Evolutionary conservation across 495 filamentous ascomycete genomes (phyloP).

Genomic region (Platismatia glauca): DNA sequence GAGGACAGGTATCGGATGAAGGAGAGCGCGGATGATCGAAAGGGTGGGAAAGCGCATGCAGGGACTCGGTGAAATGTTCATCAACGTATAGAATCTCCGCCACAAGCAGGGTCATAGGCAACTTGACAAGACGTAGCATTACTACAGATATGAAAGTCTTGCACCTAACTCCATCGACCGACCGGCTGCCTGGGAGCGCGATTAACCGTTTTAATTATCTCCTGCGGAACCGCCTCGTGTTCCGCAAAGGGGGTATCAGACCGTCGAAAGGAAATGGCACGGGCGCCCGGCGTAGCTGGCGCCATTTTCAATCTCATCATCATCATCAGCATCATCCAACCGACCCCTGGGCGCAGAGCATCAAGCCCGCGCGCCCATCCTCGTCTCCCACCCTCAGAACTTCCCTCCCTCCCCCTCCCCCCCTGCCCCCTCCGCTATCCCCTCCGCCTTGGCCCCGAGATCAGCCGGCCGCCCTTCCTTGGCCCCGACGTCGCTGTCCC

Average conservation of each 20-base stretch:
- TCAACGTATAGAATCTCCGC: no score
- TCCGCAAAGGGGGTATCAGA: neutral
- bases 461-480: neutral
- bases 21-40: no score
- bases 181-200: neutral
- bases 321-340: neutral
- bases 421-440: neutral
- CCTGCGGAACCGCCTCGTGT: neutral
- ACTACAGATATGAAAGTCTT: neutral
- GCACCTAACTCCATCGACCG: neutral
- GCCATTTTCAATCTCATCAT: neutral
- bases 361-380: neutral
- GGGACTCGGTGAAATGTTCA: no score
- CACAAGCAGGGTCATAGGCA: no score
- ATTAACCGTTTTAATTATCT: neutral
- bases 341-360: neutral
- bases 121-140: no score
- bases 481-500: neutral
- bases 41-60: no score
- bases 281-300: neutral
- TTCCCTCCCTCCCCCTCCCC: neutral
- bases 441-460: neutral
- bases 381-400: neutral
- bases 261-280: neutral
- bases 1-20: no score